Evolutionary conservation across 495 filamentous ascomycete genomes (phyloP).

Genomic region (Penicillium pancosmium): DNA sequence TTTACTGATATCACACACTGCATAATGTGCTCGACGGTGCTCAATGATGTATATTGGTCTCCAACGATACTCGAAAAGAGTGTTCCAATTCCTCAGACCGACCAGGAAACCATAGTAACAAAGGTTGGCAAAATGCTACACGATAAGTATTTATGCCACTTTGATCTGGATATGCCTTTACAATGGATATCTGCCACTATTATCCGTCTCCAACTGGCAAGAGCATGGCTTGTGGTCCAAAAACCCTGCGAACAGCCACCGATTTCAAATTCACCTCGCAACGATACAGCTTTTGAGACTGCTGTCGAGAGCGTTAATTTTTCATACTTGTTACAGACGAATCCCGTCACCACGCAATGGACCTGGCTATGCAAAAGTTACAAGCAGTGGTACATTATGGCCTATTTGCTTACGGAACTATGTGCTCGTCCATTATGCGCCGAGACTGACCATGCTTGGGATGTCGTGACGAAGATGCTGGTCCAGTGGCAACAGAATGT

Average conservation of each 20-base stretch:
- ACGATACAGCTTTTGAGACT: constrained; percentile 4
- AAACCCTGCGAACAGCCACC: constrained; percentile 50
- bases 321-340: constrained; percentile 9
- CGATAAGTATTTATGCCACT: constrained; percentile 61
- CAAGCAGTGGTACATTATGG: constrained; percentile 74
- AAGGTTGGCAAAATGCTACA: constrained; percentile 46
- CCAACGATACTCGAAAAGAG: neutral
- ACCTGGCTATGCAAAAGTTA: constrained; percentile 67
- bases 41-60: constrained; percentile 31
- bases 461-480: constrained; percentile 61
- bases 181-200: constrained; percentile 71
- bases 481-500: constrained; percentile 36
- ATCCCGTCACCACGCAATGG: constrained; percentile 9
- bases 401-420: constrained; percentile 69
- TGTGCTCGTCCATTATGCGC: constrained; percentile 60
- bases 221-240: constrained; percentile 56
- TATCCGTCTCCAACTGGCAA: constrained; percentile 64
- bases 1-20: constrained; percentile 76
- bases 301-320: constrained; percentile 12
- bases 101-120: constrained; percentile 1
- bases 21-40: constrained; percentile 61
- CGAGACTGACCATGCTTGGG: constrained; percentile 73
- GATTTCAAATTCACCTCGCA: neutral
- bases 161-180: constrained; percentile 59
- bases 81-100: neutral